Base-by-base conservation (phyloP, 2,329 filamentous ascomycete genomes). In the Capronia coronata region DNA sequence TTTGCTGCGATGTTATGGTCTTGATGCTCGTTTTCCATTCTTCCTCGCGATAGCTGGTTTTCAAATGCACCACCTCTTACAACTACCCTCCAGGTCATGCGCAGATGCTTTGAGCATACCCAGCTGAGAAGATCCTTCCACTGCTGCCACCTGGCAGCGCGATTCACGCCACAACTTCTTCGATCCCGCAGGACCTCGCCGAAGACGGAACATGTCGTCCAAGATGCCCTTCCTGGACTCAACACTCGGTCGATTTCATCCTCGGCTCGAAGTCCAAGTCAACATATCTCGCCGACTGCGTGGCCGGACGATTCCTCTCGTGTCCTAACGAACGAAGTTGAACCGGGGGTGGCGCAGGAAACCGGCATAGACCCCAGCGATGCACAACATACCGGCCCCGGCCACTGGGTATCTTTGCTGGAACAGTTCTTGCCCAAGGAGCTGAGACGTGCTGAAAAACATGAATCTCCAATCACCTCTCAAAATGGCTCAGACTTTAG, bases 371-470 rank as follows among this genome's bases (percentile, higher is more conserved):
- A 41, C 22, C 19, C 18, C 25, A 19, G 54, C 1, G 43, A 45
- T 10, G 45, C 50, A n/a, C 43, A 62, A 19, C 55, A 59, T 43
- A 59, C 57, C n/a, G 45, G 61, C 44, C 59, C 61, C 1, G 53
- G 60, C 34, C 55, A 59, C 29, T 72, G 69, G 68, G 57, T 70
- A 27, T 49, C 59, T 6, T 54, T 59, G 42, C 46, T 72, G 37
- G 64, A 68, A 23, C 55, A 55, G 55, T 68, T 63, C 52, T 53
- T 71, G 18, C 63, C 64, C 19, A 53, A 49, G 16, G 45, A 59
- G 27, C 47, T 65, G 49, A 60, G 62, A 34, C 29, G 27, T 23
- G 46, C 45, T 29, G 41, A 49, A 29, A 41, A 47, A 22, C 30
- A 37, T 37, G 51, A 46, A 10, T 35, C 47, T 19, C 41, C 40